A percentile compares a stretch with the other conserved stretches of the same genome.
Evolutionary conservation across 805 yeast genomes (phyloP).

Genomic region (Candida schatavii): DNA sequence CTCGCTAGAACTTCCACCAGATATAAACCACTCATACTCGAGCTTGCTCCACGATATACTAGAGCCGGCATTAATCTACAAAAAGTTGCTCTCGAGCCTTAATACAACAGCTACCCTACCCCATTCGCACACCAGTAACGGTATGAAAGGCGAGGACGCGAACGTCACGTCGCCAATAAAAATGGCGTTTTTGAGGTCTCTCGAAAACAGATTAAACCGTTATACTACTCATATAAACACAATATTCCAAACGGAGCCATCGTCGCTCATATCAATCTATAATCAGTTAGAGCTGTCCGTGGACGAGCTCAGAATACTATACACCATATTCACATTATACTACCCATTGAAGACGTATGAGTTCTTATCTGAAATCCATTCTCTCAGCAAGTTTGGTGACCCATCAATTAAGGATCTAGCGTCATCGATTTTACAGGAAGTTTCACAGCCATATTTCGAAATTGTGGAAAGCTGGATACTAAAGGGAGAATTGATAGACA

Average conservation of each 20-base stretch:
- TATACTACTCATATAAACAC: constrained; percentile 38
- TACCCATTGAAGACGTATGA: constrained; percentile 41
- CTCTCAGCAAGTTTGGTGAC: constrained; percentile 65
- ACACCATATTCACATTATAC: constrained; percentile 39
- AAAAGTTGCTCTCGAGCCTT: constrained; percentile 33
- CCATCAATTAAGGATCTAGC: constrained; percentile 43
- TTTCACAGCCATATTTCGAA: constrained; percentile 58
- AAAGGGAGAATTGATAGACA: constrained; percentile 58
- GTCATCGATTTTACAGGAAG: constrained; percentile 38
- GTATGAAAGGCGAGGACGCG: constrained; percentile 24
- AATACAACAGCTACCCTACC: not conserved
- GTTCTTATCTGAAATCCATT: constrained; percentile 51
- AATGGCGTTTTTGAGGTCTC: constrained; percentile 55
- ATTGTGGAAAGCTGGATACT: constrained; percentile 65
- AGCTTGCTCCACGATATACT: constrained; percentile 53
- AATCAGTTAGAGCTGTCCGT: constrained; percentile 49
- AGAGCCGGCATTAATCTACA: constrained; percentile 73
- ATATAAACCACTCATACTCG: constrained; percentile 54
- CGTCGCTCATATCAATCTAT: constrained; percentile 34
- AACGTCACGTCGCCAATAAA: constrained; percentile 41
- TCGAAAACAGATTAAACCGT: constrained; percentile 35
- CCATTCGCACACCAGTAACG: not conserved
- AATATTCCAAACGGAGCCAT: constrained; percentile 25
- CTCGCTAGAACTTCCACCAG: constrained; percentile 40
- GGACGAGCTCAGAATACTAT: constrained; percentile 55